Base-by-base conservation (phyloP, 2,329 filamentous ascomycete species). In the Trichophyton benhamiae region DNA sequence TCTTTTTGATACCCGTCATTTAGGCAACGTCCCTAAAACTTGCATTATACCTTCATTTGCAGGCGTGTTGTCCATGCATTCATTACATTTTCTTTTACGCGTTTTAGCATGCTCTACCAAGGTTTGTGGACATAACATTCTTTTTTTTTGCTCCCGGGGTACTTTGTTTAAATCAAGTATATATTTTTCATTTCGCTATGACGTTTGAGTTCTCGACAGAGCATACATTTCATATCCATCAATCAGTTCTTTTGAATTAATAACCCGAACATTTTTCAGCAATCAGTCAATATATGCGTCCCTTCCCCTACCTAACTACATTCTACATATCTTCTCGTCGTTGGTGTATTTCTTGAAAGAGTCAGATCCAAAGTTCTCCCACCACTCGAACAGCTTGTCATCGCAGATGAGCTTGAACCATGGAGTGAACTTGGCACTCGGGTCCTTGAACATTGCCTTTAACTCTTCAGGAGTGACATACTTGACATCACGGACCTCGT, bases 351-450 rank as follows among this genome's bases (percentile, higher is more conserved):
- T 87, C 63, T 95, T 88, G 67, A 97, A 79, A 8, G 88, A 88
- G 25, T 82, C 79, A 68, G 94, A 72, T 53, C 74, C 87, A 61
- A 97, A 82, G 76, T 88, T 85, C 71, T 86, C 80, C 94, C 94
- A 99, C 94, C 94, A 99, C 75, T 96, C 87, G 70, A 95, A 99
- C 48, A 99, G 83, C 89, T 97, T 91, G 57, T 89, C 91, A 75
- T 97, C 83, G 82, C 94, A 99, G 71, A 99, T 97, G 67, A 99
- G 86, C 81, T 96, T 96, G 81, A 99, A 99, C 94, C 94, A 99
- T 0, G 94, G 94, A 0, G 94, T 99, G 75, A 97, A 97, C 69
- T 87, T 88, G 68, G 95, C 80, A 60, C 77, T 80, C 2, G 87
- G 84, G 71, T 96, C 87, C 69, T 86, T 78, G 75, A 99, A 96